Conservation (phyloP, 2,329 filamentous ascomycete genomes). For the Colletotrichum lindemuthianum region DNA sequence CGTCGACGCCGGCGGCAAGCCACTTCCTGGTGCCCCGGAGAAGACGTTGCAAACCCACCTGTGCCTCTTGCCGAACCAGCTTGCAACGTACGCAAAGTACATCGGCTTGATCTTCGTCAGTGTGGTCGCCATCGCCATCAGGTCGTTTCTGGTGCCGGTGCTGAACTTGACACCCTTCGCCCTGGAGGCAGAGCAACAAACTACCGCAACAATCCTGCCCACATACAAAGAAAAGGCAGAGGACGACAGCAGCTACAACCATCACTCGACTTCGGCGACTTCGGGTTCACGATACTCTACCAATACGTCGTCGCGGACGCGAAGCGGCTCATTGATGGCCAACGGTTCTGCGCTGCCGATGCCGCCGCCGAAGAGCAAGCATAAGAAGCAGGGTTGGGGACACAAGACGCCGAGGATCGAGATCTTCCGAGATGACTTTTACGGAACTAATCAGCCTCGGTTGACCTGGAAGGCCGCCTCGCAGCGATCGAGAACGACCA, state of each 20-base stretch:
- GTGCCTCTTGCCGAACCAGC: constrained; percentile 89
- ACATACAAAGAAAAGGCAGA: constrained; percentile 66
- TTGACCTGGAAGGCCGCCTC: constrained; percentile 42
- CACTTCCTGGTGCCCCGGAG: constrained; percentile 53
- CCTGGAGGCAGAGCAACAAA: constrained; percentile 51
- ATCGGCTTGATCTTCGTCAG: constrained; percentile 67
- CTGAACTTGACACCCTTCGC: constrained; percentile 65
- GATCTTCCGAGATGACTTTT: constrained; percentile 59
- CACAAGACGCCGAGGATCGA: constrained; percentile 61
- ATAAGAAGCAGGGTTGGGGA: constrained; percentile 56
- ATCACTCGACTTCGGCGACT: constrained; percentile 42
- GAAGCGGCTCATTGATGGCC: constrained; percentile 41
- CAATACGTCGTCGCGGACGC: constrained; percentile 37
- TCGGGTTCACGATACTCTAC: constrained; percentile 48
- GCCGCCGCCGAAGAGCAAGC: constrained; percentile 41
- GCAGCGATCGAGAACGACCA: constrained; percentile 45
- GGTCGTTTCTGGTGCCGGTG: constrained; percentile 67
- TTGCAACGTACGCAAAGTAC: constrained; percentile 86
- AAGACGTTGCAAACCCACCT: constrained; percentile 86
- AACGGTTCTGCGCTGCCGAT: constrained; percentile 37
- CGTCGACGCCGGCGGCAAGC: constrained; percentile 68
- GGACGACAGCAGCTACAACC: constrained; percentile 49
- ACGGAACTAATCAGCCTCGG: constrained; percentile 53
- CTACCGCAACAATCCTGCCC: constrained; percentile 50
- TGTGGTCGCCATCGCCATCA: constrained; percentile 59